Conservation (phyloP, 2,329 filamentous ascomycete species). For the Exserohilum turcica region DNA sequence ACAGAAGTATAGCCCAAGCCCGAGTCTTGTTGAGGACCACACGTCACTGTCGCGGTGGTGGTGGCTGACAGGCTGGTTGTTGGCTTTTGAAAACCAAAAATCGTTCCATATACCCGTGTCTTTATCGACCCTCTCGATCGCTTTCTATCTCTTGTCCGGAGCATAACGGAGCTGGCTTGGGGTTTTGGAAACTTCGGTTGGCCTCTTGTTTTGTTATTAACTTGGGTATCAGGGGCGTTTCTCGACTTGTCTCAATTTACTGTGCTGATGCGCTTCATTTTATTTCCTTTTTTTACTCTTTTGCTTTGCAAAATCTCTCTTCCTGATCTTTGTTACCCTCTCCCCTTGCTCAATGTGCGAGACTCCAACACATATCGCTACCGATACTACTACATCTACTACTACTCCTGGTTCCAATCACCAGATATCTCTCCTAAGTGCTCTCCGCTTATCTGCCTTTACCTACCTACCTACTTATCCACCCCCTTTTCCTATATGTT, state of each 20-base stretch:
- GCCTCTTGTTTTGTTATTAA: slow-evolving; percentile 1
- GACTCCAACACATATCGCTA: background rate
- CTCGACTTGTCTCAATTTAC: background rate
- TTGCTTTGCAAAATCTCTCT: background rate
- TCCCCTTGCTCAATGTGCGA: background rate
- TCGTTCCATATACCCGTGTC: slow-evolving; percentile 8
- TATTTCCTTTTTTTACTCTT: background rate
- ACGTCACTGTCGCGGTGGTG: background rate
- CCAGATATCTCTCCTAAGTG: background rate
- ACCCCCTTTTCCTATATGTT: background rate
- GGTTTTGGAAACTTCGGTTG: slow-evolving; percentile 6
- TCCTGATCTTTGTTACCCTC: background rate
- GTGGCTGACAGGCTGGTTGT: background rate
- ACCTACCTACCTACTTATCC: background rate
- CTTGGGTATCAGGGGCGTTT: background rate
- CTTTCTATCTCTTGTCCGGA: slow-evolving; percentile 7
- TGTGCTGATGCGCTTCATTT: background rate
- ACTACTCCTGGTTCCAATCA: background rate
- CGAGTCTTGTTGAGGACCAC: background rate
- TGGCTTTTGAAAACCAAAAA: slow-evolving; percentile 3
- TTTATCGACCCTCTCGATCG: slow-evolving; percentile 8
- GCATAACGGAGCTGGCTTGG: slow-evolving; percentile 2
- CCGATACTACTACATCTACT: background rate
- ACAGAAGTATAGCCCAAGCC: slow-evolving; percentile 30
- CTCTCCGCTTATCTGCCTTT: no score